Conservation (phyloP, 169 alveolate species). For the Babesia gibsoni region DNA sequence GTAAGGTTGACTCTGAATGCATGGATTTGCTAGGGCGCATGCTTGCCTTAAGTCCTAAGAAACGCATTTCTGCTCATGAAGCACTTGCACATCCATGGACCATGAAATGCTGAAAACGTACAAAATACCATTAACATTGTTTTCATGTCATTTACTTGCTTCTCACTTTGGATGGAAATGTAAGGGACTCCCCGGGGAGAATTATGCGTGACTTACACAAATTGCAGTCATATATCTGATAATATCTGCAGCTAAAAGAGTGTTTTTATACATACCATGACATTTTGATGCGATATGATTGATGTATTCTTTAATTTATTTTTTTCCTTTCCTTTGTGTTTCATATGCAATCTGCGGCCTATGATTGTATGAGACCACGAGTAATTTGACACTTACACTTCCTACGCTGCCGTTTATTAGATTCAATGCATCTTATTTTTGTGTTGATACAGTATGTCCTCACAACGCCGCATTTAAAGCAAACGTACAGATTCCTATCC, state of each 20-base stretch:
- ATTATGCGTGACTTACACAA: slow-evolving; percentile 8
- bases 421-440: slow-evolving; percentile 22
- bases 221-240: slow-evolving; percentile 33
- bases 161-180: slow-evolving; percentile 2
- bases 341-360: slow-evolving; percentile 1
- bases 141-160: neutral
- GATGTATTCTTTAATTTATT: neutral
- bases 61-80: slow-evolving; percentile 80
- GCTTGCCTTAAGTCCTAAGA: slow-evolving; percentile 73
- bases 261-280: slow-evolving; percentile 8
- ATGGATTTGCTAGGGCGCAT: slow-evolving; percentile 72
- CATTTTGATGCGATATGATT: slow-evolving; percentile 15
- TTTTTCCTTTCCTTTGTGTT: slow-evolving; percentile 7
- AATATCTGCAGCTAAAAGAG: too few species aligned
- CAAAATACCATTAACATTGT: neutral
- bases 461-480: slow-evolving; percentile 50
- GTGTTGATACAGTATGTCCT: slow-evolving; percentile 28
- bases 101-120: slow-evolving; percentile 15
- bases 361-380: neutral
- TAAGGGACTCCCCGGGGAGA: slow-evolving; percentile 14
- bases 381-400: slow-evolving; percentile 8
- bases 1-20: slow-evolving; percentile 50
- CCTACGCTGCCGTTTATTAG: slow-evolving; percentile 10
- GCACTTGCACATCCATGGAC: slow-evolving; percentile 80
- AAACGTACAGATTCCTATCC: neutral